Base-by-base conservation (phyloP, 2,329 filamentous ascomycete species). In the Ophiostoma sp. region DNA sequence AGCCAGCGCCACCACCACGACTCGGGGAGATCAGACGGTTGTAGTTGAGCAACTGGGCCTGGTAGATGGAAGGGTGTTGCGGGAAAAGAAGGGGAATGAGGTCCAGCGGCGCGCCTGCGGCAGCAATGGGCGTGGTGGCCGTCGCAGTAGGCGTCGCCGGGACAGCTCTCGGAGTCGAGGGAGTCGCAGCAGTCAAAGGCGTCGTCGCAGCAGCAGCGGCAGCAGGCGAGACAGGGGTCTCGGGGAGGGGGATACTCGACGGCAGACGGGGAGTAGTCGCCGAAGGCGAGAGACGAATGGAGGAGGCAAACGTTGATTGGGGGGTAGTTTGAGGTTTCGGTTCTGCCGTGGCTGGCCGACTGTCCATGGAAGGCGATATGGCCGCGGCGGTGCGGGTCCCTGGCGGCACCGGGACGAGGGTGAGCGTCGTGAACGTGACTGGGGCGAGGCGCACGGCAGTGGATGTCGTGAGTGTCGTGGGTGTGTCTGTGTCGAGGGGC, bases 11-110 rank as follows among this genome's bases (percentile, higher is more conserved):
- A 39, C 82, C 82, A 75, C 81, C 80, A 78, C 88, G 83, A 73
- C 86, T 83, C 68, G 88, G 86, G 71, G 88, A 87, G 77, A 91
- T 86, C 79, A 91, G 87, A 79, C 87, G 88, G 81, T 91, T 91
- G 84, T 91, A 91, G 77, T 90, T 86, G 70, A 88, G 84, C 72
- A 91, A 86, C 81, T 90, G 88, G 71, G 87, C 87, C 78, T 90
- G 87, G 81, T 89, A 89, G 76, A 87, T 82, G 57, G 85, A 87
- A 50, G 85, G 87, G 76, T 90, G 88, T 75, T 89, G 88, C 19
- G 88, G 88, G 73, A 89, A 83, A 77, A 89, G 82, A 75, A 89
- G 85, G 48, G 88, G 88, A 36, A 88, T 82, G 74, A 89, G 83
- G 76, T 89, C 87, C 78, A 89, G 39, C 72, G 81, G 81, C 59